Evolutionary conservation across 257 asterid genomes (phyloP), one percentile per base, ranked within the genome.

Genomic region (Gardenia jasminoides): DNA sequence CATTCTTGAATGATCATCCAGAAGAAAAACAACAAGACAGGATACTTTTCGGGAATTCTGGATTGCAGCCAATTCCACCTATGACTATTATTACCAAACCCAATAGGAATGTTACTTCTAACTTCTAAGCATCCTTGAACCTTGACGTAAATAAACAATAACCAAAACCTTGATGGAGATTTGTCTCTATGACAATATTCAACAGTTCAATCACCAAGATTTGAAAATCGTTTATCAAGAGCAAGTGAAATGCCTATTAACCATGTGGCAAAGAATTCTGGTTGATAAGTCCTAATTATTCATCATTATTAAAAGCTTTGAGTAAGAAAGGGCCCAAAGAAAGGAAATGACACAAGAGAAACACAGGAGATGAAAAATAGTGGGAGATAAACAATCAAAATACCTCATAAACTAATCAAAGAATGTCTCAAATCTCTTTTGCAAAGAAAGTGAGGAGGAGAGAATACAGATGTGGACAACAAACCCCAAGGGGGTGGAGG

Each of bases 1-100:
- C 24, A 16, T 39, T 56, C 79, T 28, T 67, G 67, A 50, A 72
- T 44, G 77, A 61, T 28, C n/a, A 28, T 74, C 48, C 65, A 62
- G 41, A 28, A 36, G 15, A 80, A 22, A 76, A 76, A 46, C 31
- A 12, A 16, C 19, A 28, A 47, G 58, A n/a, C 12, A 13, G 36
- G 11, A 0, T 41, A 11, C 4, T 28, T 43, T 36, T 22, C 44
- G 43, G 47, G 41, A 72, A 22, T 13, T 62, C 43, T 11, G 43
- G 31, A 59, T 41, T 43, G 30, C 59, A 71, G 17, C 58, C 71
- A 78, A 56, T 68, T 1, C 54, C 61, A 28, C 46, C 75, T 24
- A n/a, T 43, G 22, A 52, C 7, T 52, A 52, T 52, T 22, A 75
- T 59, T 59, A n/a, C 22, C 19, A 58, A 1, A 10, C 16, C 16